Conservation (phyloP, 1,284 basidiomycete genomes). For the Papiliotrema laurentii region DNA sequence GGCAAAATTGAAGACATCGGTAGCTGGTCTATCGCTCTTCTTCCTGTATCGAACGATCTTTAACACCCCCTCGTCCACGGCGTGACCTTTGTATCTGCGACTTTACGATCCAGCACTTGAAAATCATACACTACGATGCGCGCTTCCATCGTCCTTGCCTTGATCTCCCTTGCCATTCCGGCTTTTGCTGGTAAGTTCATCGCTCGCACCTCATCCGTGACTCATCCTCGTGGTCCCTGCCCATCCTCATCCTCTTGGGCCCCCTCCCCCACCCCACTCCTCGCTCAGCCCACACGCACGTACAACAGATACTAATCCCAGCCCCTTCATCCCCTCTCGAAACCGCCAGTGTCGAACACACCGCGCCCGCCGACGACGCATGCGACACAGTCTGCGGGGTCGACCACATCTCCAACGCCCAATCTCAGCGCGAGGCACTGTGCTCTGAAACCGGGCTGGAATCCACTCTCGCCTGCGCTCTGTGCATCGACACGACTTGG, state of each 20-base stretch:
- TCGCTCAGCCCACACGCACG: not conserved
- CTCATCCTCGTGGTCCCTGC: not conserved
- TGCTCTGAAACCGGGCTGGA: not conserved
- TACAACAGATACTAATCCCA: not conserved
- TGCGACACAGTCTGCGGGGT: not conserved
- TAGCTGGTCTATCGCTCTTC: too few relatives aligned
- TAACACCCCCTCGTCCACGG: not conserved
- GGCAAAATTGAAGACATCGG: too few relatives aligned
- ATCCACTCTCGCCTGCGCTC: conserved; percentile 4
- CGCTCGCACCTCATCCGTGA: not conserved
- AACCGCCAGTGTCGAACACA: not conserved
- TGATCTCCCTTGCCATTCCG: not conserved
- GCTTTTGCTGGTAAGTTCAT: not conserved
- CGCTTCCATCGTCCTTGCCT: not conserved
- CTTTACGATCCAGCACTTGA: not conserved
- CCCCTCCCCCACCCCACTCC: not conserved
- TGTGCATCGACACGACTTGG: conserved; percentile 9
- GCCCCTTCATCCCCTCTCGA: not conserved
- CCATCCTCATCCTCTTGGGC: not conserved
- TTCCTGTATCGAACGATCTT: too few relatives aligned
- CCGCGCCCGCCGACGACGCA: conserved; percentile 1
- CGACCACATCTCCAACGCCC: not conserved
- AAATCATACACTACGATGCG: not conserved
- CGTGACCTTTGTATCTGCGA: not conserved
- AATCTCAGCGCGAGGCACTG: not conserved